Conservation (phyloP, 768 basidiomycete species). For the Termitomyces sp. region DNA sequence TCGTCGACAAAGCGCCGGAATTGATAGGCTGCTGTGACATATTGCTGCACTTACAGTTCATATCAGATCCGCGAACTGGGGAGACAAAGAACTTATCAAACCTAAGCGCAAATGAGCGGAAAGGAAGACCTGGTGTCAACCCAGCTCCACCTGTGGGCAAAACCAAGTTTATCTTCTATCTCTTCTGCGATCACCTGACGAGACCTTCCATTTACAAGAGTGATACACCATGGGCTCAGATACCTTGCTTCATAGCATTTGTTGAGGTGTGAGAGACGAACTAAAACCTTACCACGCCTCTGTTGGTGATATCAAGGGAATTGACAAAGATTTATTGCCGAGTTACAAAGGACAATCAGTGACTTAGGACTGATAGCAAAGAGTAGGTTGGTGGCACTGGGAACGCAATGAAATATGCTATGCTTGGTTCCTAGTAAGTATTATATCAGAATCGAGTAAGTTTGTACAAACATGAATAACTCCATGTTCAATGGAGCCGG, state of each 20-base stretch:
- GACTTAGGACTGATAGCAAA: conserved; percentile 80
- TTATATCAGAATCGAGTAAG: not conserved
- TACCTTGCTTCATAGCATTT: no score
- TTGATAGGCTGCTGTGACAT: conserved; percentile 49
- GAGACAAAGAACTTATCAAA: conserved; percentile 69
- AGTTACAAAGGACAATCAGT: conserved; percentile 70
- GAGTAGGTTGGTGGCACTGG: conserved; percentile 49
- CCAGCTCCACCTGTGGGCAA: conserved; percentile 58
- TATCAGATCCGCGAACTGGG: conserved; percentile 87
- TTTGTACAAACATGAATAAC: not conserved
- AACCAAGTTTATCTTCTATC: no score
- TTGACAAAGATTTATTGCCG: conserved; percentile 51
- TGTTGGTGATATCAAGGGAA: no score
- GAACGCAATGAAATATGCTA: no score
- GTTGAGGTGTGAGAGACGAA: no score
- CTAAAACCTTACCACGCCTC: no score
- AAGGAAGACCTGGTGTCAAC: conserved; percentile 30
- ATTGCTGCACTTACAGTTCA: conserved; percentile 53
- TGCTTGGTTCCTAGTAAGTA: no score
- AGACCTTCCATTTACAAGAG: no score
- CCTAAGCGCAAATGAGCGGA: conserved; percentile 80
- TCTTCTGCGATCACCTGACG: no score
- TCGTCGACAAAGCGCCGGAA: conserved; percentile 49
- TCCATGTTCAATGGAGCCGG: not conserved
- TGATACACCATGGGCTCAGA: no score